Base-by-base conservation (phyloP, 495 filamentous ascomycete species). In the Articulospora tetracladia region DNA sequence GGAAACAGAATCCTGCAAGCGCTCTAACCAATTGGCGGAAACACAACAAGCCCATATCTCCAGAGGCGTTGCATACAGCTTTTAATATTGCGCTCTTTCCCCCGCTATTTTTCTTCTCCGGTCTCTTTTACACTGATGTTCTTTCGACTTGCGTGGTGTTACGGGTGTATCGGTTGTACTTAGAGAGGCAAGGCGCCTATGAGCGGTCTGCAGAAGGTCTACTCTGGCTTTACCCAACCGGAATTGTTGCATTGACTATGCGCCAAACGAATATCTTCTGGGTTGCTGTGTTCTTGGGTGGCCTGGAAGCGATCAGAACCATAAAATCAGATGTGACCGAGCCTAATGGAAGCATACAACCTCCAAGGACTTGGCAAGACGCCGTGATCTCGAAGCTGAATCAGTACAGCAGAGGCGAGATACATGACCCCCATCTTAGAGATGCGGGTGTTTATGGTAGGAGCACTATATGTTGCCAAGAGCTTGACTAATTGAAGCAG, bases 211-310 rank as follows among this genome's bases (percentile, higher is more conserved):
- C 61, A 20, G 76, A 67, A 27, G 73, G 71, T 50, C 70, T 78
- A 53, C 72, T 79, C 0, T 73, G 87, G 34, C n/a, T 83, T 10
- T 57, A 83, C 0, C 19, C 60, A 2, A 54, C 47, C 25, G 88
- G 88, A 0, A 61, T 89, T 13, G 59, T 77, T 1, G 81, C 90
- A 28, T 75, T 98, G 34, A 74, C 81, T 19, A 92, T 93, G 75
- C 76, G 94, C 28, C 94, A 98, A 73, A 98, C 94, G 12, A 98
- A 98, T 67, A 88, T 98, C 60, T 92, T 98, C 70, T 98, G 94
- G 94, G 88, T 93, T 1, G 85, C 90, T 1, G 74, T 92, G 0
- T 97, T 94, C 69, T 81, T 96, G 58, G 91, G 92, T 58, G 92
- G 86, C 17, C 62, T 93, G 25, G 85, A 90, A 58, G 77, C 82